phyloP scores from a whole-genome alignment of 1,284 basidiomycete genomes.

The Ganoderma boninense region DNA sequence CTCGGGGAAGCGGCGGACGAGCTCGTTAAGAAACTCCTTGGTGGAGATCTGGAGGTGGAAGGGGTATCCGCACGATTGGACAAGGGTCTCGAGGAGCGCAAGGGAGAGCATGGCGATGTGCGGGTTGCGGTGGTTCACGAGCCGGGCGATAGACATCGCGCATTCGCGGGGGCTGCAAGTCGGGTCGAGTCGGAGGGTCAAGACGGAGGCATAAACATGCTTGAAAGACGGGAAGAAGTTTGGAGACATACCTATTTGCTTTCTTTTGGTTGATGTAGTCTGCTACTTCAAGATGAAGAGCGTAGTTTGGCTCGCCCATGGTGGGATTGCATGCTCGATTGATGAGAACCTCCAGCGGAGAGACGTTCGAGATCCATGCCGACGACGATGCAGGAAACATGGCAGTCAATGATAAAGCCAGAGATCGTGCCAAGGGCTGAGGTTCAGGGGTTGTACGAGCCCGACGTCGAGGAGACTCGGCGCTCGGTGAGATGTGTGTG shows the following conservation, averaged over 20 bases:
- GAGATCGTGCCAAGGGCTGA: background rate
- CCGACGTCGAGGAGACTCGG: slow-evolving; percentile 17
- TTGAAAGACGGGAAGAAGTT: slow-evolving; percentile 9
- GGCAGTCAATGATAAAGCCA: background rate
- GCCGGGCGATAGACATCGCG: slow-evolving; percentile 82
- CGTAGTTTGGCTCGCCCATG: slow-evolving; percentile 90
- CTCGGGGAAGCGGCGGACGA: slow-evolving; percentile 97
- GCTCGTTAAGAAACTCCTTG: slow-evolving; percentile 98
- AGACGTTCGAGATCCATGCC: slow-evolving; percentile 48
- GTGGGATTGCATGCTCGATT: slow-evolving; percentile 91
- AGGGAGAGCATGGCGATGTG: slow-evolving; percentile 89
- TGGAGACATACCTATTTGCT: slow-evolving; percentile 85
- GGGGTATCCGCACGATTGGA: slow-evolving; percentile 95
- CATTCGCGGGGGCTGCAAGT: slow-evolving; percentile 83
- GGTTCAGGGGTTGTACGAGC: background rate
- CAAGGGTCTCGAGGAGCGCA: slow-evolving; percentile 90
- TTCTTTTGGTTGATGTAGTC: slow-evolving; percentile 96
- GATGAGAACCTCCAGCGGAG: slow-evolving; percentile 74
- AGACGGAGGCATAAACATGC: slow-evolving; percentile 6
- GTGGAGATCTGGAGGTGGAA: slow-evolving; percentile 98
- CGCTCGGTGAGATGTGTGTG: slow-evolving; percentile 5
- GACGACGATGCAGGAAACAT: slow-evolving; percentile 36
- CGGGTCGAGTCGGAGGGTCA: slow-evolving; percentile 10
- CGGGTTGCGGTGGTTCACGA: slow-evolving; percentile 90
- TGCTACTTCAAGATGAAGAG: slow-evolving; percentile 92